Evolutionary conservation across 225 moss, liverwort and hornwort species (phyloP).

Genomic region (Neckera pumila): DNA sequence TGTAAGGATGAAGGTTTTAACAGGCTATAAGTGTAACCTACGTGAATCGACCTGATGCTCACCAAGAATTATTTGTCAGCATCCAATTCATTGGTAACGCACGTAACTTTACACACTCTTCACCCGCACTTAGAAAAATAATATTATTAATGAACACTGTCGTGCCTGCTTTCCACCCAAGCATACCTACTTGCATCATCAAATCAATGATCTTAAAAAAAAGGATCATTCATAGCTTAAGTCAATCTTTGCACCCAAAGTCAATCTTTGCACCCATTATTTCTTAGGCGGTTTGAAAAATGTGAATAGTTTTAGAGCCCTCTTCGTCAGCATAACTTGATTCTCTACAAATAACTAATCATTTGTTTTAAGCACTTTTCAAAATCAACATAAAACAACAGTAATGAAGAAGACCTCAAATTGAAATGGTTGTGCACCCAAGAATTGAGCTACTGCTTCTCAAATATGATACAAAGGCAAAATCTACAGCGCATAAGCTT

Average conservation of each 20-base stretch:
- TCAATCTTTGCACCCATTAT: not conserved
- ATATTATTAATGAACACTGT: not conserved
- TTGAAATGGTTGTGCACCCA: not conserved
- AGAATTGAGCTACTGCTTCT: not conserved
- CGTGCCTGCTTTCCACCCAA: not conserved
- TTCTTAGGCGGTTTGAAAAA: not conserved
- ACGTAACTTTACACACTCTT: not conserved
- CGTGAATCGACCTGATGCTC: not conserved
- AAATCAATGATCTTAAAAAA: not conserved
- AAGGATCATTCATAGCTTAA: not conserved
- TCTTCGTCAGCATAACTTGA: not conserved
- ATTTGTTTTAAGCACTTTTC: not conserved
- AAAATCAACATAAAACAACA: not conserved
- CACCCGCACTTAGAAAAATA: not conserved
- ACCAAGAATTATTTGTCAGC: not conserved
- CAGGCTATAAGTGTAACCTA: not conserved
- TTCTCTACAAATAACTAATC: not conserved
- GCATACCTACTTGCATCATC: not conserved
- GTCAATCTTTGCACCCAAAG: not conserved
- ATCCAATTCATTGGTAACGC: not conserved
- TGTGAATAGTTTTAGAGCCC: not conserved
- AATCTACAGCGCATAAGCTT: not conserved
- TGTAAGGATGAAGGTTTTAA: not conserved
- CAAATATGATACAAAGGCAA: slow-evolving; percentile 14
- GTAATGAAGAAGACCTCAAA: not conserved